Base-by-base conservation (phyloP, 169 alveolate species). In the Theileria annulata region DNA sequence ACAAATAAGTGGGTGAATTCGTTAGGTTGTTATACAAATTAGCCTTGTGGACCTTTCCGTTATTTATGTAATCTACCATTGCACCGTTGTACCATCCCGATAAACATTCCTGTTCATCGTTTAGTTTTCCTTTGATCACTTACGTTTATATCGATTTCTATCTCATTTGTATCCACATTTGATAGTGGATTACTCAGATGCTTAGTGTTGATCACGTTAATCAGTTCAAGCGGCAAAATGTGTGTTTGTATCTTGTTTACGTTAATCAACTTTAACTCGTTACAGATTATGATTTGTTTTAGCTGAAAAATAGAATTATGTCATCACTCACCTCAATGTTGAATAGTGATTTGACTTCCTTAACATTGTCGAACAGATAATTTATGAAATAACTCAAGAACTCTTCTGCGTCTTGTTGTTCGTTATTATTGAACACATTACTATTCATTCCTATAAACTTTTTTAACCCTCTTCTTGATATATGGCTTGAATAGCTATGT, bases 321-420 rank as follows among this genome's bases (percentile, higher is more conserved):
- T 25, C 8, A 8, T 31, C 28, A 25, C 13, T 27, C 8, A 27
- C 33, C 8, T 23, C 13, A 8, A 21, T 3, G 13, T 30, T 3
- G 73, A 66, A 35, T 5, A 35, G 47, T 35, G 47, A 35, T 35
- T 35, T 35, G 8, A 35, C 13, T 5, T 35, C 47, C 8, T 35
- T 35, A 35, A 35, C 8, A 8, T 35, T 69, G 0, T 19, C 80
- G 17, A 74, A 51, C 1, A 47, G 2, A 12, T 54, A 54, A 28
- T 82, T 69, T 5, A 82, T 27, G 35, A 82, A 49, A 49, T 19
- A 63, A 62, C 80, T 64, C 63, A 82, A 51, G 58, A 75, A 82
- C 72, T 82, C 89, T 21, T 82, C 86, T 12, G 89, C 86, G 37
- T 82, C 89, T 42, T 82, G 89, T 23, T 82, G 89, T 12, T 75